Percentiles rank a stretch among this genome's conserved stretches.
These are phyloP conservation scores for Monilinia vaccinii-corymbosi DNA, from an alignment of 2,329 filamentous ascomycete genomes.

Conservation along the genomic window DNA sequence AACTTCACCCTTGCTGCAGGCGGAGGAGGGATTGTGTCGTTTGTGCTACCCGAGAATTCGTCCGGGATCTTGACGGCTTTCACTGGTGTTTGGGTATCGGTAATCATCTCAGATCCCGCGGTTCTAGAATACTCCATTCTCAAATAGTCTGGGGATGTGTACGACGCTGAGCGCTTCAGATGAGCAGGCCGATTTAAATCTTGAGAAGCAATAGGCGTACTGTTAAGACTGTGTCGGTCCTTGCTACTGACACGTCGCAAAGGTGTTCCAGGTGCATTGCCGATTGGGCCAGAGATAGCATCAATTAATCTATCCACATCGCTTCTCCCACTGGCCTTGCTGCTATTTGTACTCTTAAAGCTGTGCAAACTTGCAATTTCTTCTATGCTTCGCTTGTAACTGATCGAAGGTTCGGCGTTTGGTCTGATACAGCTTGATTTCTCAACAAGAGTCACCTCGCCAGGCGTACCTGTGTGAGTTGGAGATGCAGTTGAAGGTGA, in stretches of 20 bases:
- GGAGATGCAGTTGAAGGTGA: constrained; percentile 9
- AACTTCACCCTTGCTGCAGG: constrained; percentile 16
- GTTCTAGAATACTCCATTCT: constrained; percentile 25
- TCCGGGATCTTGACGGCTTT: constrained; percentile 39
- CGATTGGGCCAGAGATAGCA: constrained; percentile 55
- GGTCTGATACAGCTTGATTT: constrained; percentile 29
- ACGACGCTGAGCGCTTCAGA: constrained; percentile 19
- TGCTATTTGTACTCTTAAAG: constrained; percentile 23
- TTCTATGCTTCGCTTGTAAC: constrained; percentile 18
- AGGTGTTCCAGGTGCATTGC: constrained; percentile 33
- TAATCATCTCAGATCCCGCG: constrained; percentile 33
- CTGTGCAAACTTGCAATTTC: constrained; percentile 22
- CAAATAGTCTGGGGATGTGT: constrained; percentile 17
- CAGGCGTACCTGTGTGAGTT: constrained; percentile 27
- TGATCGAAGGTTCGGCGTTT: neutral
- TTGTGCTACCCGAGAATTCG: constrained; percentile 24
- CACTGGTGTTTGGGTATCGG: constrained; percentile 34
- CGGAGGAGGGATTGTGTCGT: neutral
- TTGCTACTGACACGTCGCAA: constrained; percentile 18
- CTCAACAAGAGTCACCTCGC: constrained; percentile 56
- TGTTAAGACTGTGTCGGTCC: constrained; percentile 13
- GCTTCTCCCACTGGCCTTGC: constrained; percentile 32
- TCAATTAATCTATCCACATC: constrained; percentile 65
- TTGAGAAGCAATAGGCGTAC: neutral
- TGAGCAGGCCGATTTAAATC: constrained; percentile 6